Evolutionary conservation across 352 stramenopile genomes (phyloP).

Genomic region (Peronospora farinosa): DNA sequence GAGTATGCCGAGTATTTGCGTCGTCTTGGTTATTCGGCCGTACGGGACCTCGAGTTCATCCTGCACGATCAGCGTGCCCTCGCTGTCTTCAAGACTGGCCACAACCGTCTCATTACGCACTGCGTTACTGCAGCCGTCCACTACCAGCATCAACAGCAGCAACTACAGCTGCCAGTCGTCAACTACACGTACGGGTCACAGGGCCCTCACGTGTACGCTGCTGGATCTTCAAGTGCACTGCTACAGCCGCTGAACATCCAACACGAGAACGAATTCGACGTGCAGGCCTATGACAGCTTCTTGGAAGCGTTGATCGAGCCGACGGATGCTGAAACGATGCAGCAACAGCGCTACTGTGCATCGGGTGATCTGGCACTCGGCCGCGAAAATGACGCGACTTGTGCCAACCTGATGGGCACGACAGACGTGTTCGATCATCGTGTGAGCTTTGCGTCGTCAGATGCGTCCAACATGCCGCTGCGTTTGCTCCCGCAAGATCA

Average conservation of each 20-base stretch:
- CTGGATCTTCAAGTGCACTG: constrained; percentile 37
- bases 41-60: constrained; percentile 54
- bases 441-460: constrained; percentile 31
- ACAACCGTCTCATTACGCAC: constrained; percentile 41
- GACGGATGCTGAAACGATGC: constrained; percentile 25
- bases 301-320: constrained; percentile 50
- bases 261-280: constrained; percentile 44
- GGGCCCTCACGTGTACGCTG: constrained; percentile 26
- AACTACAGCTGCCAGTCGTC: constrained; percentile 21
- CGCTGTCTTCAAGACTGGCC: constrained; percentile 37
- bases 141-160: constrained; percentile 12
- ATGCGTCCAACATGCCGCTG: constrained; percentile 30
- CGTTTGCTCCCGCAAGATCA: constrained; percentile 43
- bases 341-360: constrained; percentile 19
- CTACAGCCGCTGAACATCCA: constrained; percentile 50
- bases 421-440: constrained; percentile 13
- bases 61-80: constrained; percentile 47
- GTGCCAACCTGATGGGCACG: constrained; percentile 10
- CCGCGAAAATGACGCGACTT: constrained; percentile 21
- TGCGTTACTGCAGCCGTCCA: constrained; percentile 32
- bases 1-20: constrained; percentile 55
- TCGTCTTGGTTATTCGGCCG: constrained; percentile 49
- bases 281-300: constrained; percentile 49
- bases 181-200: constrained; percentile 30
- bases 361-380: constrained; percentile 4